Conservation (phyloP, 371 early-diverging fungal genomes). For the Actinomortierella ambigua region DNA sequence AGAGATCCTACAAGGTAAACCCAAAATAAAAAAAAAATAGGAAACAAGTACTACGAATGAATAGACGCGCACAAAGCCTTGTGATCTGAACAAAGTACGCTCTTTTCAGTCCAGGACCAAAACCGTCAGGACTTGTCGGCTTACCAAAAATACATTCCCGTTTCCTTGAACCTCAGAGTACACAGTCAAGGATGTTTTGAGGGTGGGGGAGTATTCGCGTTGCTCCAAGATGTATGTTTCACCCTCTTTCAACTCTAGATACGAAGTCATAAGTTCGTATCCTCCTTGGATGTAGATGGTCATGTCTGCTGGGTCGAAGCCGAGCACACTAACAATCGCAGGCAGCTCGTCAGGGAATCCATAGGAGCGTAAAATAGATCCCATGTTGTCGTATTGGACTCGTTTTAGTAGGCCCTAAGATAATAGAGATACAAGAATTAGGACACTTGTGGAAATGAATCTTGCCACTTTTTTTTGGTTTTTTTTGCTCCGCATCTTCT, state of each 20-base stretch:
- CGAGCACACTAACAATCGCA: conserved; percentile 10
- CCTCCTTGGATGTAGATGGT: conserved; percentile 22
- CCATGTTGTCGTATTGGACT: conserved; percentile 30
- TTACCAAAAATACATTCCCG: conserved; percentile 31
- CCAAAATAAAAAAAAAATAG: background rate
- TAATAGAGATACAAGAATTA: background rate
- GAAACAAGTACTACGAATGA: background rate
- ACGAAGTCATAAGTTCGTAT: conserved; percentile 18
- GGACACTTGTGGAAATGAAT: no score
- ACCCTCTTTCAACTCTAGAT: conserved; percentile 8
- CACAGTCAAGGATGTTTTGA: conserved; percentile 20
- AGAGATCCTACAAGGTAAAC: conserved; percentile 18
- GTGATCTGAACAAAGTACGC: no score
- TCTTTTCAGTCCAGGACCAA: no score
- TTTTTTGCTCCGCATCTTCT: no score
- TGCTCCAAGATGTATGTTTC: conserved; percentile 30
- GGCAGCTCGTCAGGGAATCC: conserved; percentile 12
- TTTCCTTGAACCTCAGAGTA: conserved; percentile 14
- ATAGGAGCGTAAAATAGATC: conserved; percentile 12
- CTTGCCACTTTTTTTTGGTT: no score
- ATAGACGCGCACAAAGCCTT: no score
- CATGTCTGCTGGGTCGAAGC: conserved; percentile 18
- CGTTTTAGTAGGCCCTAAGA: conserved; percentile 15
- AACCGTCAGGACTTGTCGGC: background rate
- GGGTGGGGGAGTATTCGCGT: conserved; percentile 19